Conservation (phyloP, 495 filamentous ascomycete species). For the Daldinia vernicosa region DNA sequence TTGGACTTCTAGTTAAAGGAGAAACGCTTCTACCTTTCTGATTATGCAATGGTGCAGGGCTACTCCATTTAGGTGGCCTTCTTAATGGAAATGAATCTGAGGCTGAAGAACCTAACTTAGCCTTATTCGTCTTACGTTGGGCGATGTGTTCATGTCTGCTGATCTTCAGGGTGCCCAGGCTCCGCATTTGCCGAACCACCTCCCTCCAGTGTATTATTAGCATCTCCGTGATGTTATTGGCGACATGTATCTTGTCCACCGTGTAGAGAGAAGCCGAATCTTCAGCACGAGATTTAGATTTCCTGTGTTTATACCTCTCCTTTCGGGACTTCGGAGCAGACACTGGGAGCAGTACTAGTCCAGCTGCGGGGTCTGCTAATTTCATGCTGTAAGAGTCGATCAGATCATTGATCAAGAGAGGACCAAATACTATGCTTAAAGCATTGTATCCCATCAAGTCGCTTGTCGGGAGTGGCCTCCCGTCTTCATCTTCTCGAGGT, state of each 20-base stretch:
- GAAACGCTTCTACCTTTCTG: slow-evolving; percentile 27
- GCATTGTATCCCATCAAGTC: slow-evolving; percentile 70
- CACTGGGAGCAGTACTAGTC: slow-evolving; percentile 50
- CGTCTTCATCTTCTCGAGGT: slow-evolving; percentile 57
- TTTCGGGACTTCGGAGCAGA: slow-evolving; percentile 49
- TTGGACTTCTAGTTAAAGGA: slow-evolving; percentile 45
- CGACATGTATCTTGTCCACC: slow-evolving; percentile 61
- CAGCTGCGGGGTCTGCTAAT: slow-evolving; percentile 47
- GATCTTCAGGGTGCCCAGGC: slow-evolving; percentile 46
- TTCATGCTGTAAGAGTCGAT: slow-evolving; percentile 56
- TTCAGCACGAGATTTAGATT: slow-evolving; percentile 14
- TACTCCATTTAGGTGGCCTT: slow-evolving; percentile 46
- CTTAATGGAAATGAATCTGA: slow-evolving; percentile 44
- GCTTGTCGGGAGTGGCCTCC: slow-evolving; percentile 55
- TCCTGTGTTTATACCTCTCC: slow-evolving; percentile 43
- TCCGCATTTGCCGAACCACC: slow-evolving; percentile 63
- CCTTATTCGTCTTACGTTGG: slow-evolving; percentile 1
- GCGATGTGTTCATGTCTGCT: slow-evolving; percentile 15
- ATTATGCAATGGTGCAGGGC: slow-evolving; percentile 10
- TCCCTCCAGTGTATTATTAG: slow-evolving; percentile 67
- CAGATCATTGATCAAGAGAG: slow-evolving; percentile 67
- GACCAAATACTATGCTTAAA: slow-evolving; percentile 71
- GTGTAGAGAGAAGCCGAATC: slow-evolving; percentile 21
- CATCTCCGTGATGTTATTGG: slow-evolving; percentile 66
- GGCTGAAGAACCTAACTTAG: slow-evolving; percentile 33